Conservation (phyloP, 805 yeast genomes). For the Candida andamanensis region DNA sequence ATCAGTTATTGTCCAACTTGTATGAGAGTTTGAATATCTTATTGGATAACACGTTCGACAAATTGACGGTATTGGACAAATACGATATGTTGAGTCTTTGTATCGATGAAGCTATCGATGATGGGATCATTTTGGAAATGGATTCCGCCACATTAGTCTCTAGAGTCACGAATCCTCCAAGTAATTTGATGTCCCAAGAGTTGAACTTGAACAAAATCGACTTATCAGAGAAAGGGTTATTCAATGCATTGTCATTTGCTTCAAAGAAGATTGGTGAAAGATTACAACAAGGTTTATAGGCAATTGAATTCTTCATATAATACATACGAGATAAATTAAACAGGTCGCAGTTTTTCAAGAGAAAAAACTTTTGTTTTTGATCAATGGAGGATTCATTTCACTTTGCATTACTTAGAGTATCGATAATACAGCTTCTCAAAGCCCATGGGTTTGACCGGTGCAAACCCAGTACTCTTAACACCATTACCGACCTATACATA, state of each 20-base stretch:
- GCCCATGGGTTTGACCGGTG: slow-evolving; percentile 83
- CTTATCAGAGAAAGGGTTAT: slow-evolving; percentile 66
- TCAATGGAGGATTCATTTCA: slow-evolving; percentile 38
- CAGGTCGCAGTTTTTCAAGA: background rate
- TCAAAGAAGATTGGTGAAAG: slow-evolving; percentile 55
- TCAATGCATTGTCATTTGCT: slow-evolving; percentile 86
- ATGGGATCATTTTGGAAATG: slow-evolving; percentile 86
- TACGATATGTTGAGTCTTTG: slow-evolving; percentile 84
- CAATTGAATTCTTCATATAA: no score
- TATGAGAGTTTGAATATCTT: slow-evolving; percentile 78
- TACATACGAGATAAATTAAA: no score
- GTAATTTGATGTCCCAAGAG: slow-evolving; percentile 44
- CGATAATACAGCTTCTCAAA: slow-evolving; percentile 55
- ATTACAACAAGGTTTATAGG: slow-evolving; percentile 41
- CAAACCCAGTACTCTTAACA: slow-evolving; percentile 64
- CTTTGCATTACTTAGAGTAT: slow-evolving; percentile 33
- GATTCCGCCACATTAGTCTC: slow-evolving; percentile 84
- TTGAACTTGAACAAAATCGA: slow-evolving; percentile 54
- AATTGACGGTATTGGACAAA: slow-evolving; percentile 68
- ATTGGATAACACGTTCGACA: slow-evolving; percentile 67
- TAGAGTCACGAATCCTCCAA: slow-evolving; percentile 85
- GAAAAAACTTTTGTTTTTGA: no score
- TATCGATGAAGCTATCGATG: slow-evolving; percentile 89
- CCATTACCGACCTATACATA: slow-evolving; percentile 70
- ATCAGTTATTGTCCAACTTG: slow-evolving; percentile 69